These are phyloP conservation scores for Spathaspora sp. DNA, from an alignment of 1,139 yeast species.

Conservation along the genomic window DNA sequence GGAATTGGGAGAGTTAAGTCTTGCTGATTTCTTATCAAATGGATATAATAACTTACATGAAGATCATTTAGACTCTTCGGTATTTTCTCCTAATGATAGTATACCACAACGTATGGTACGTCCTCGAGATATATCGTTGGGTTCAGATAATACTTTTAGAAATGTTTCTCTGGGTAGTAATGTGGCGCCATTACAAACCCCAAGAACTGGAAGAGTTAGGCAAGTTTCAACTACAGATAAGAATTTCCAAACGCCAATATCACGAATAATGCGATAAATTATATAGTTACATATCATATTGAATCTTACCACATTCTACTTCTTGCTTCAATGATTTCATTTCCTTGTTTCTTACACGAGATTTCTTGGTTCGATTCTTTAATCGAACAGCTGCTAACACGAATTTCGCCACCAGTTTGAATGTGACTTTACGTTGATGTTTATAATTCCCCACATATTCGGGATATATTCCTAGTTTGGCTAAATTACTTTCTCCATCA, in stretches of 20 bases:
- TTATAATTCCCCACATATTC: conserved; percentile 21
- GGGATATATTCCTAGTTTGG: conserved; percentile 52
- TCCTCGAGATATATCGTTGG: conserved; percentile 33
- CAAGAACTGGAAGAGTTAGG: conserved; percentile 37
- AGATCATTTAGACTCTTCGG: conserved; percentile 13
- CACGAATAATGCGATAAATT: conserved; percentile 33
- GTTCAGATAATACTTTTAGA: conserved; percentile 30
- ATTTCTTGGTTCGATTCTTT: conserved; percentile 33
- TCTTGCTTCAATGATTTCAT: conserved; percentile 1
- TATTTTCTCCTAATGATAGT: conserved; percentile 31
- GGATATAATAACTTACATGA: conserved; percentile 25
- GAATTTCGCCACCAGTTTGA: conserved; percentile 43
- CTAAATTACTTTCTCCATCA: conserved; percentile 43
- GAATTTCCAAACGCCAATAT: conserved; percentile 43
- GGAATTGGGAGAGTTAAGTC: conserved; percentile 9
- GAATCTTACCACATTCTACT: conserved; percentile 2
- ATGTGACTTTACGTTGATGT: conserved; percentile 22
- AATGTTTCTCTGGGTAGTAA: conserved; percentile 18
- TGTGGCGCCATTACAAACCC: conserved; percentile 31
- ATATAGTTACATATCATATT: conserved; percentile 3
- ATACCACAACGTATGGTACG: not conserved
- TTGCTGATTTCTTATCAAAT: conserved; percentile 39
- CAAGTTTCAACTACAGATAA: conserved; percentile 38
- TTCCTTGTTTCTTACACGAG: not conserved
- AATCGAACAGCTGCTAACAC: conserved; percentile 60